These are phyloP conservation scores for Echinosophora koreensis DNA, from an alignment of 306 rosid genomes.

Conservation along the genomic window DNA sequence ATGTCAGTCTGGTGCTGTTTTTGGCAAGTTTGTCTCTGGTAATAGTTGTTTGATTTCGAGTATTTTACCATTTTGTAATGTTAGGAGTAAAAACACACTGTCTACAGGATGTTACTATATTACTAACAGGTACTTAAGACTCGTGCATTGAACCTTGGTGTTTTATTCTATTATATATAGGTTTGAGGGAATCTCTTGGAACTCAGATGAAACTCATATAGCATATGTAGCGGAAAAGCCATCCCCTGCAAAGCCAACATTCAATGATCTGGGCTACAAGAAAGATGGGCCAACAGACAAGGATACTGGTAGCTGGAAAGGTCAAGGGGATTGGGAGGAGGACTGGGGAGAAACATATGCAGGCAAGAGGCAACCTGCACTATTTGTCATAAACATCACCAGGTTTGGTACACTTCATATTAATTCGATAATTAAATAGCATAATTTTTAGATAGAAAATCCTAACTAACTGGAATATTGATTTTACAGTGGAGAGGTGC, in stretches of 20 bases:
- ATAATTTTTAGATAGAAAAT: background rate
- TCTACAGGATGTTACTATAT: background rate
- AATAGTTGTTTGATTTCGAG: conserved; percentile 9
- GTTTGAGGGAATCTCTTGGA: conserved; percentile 98
- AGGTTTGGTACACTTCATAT: conserved; percentile 56
- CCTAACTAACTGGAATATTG: conserved; percentile 35
- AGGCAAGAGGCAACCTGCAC: conserved; percentile 93
- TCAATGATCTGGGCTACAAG: conserved; percentile 71
- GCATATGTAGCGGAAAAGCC: conserved; percentile 96
- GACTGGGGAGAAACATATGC: conserved; percentile 97
- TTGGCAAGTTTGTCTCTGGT: background rate
- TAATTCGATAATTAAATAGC: background rate
- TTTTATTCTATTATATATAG: conserved; percentile 54
- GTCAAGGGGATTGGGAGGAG: conserved; percentile 92
- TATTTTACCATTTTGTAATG: conserved; percentile 2
- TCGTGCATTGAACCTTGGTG: background rate
- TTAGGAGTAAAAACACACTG: background rate
- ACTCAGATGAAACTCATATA: conserved; percentile 71
- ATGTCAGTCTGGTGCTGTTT: conserved; percentile 1
- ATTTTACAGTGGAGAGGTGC: conserved; percentile 80
- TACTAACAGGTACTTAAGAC: background rate
- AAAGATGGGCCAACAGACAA: conserved; percentile 66
- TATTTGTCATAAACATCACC: conserved; percentile 67
- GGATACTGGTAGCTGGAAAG: conserved; percentile 81
- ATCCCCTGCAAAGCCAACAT: conserved; percentile 80